Conservation (phyloP, 257 asterid species). For the Henckelia pumila region DNA sequence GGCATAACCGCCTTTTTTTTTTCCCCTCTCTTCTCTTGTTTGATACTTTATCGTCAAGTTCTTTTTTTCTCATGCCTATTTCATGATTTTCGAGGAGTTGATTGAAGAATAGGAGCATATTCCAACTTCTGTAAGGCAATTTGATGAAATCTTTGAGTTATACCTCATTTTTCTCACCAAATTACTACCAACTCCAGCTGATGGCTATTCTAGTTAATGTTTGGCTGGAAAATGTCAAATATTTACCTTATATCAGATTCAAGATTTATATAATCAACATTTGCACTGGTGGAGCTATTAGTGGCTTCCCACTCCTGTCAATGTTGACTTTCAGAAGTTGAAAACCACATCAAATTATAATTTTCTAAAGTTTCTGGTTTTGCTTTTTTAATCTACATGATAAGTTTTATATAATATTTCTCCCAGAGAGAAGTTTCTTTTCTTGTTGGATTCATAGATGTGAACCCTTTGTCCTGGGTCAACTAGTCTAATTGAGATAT, state of each 20-base stretch:
- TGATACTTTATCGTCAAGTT: background rate
- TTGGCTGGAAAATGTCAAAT: background rate
- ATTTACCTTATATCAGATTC: background rate
- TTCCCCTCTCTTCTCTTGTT: background rate
- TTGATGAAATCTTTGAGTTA: background rate
- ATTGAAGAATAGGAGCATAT: background rate
- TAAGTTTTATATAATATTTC: constrained; percentile 6
- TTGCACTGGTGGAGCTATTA: constrained; percentile 22
- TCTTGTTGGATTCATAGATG: constrained; percentile 9
- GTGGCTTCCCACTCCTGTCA: constrained; percentile 56
- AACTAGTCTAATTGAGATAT: constrained; percentile 12
- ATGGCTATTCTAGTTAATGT: background rate
- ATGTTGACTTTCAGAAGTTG: constrained; percentile 35
- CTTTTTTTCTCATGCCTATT: too few relatives aligned
- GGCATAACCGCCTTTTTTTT: background rate
- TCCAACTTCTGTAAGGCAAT: background rate
- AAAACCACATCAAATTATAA: background rate
- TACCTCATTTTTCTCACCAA: background rate
- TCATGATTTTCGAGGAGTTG: background rate
- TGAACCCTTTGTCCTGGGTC: constrained; percentile 14
- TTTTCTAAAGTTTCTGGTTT: background rate
- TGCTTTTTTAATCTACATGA: constrained; percentile 13
- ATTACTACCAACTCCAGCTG: background rate
- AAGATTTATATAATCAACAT: constrained; percentile 20
- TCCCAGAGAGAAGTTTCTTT: background rate